These are phyloP conservation scores for grape (Vitis vinifera) DNA, from an alignment of 164 flowering plant genomes.

Conservation along the genomic window ASM3070453v1 NC_081808.1:6159001-6159500, in stretches of 20 bases:
- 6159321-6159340: slow-evolving; percentile 75
- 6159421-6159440: slow-evolving; percentile 55
- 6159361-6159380: slow-evolving; percentile 95
- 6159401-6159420: slow-evolving; percentile 89
- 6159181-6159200: slow-evolving; percentile 73
- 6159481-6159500: slow-evolving; percentile 81
- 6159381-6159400: slow-evolving; percentile 91
- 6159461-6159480: slow-evolving; percentile 39
- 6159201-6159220: slow-evolving; percentile 75
- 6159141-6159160: slow-evolving; percentile 22
- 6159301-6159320: slow-evolving; percentile 80
- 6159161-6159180: slow-evolving; percentile 21
- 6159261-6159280: slow-evolving; percentile 84
- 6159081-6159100: slow-evolving; percentile 19
- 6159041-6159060: slow-evolving; percentile 38
- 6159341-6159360: slow-evolving; percentile 70
- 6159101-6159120: slow-evolving; percentile 11
- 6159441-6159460: slow-evolving; percentile 53
- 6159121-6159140: slow-evolving; percentile 24
- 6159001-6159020: slow-evolving; percentile 22
- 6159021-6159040: slow-evolving; percentile 36
- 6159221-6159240: slow-evolving; percentile 87
- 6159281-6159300: slow-evolving; percentile 83
- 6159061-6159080: slow-evolving; percentile 45
- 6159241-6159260: slow-evolving; percentile 74